phyloP scores from a whole-genome alignment of 2,329 filamentous ascomycete genomes.

The Ascomycota sp. region DNA sequence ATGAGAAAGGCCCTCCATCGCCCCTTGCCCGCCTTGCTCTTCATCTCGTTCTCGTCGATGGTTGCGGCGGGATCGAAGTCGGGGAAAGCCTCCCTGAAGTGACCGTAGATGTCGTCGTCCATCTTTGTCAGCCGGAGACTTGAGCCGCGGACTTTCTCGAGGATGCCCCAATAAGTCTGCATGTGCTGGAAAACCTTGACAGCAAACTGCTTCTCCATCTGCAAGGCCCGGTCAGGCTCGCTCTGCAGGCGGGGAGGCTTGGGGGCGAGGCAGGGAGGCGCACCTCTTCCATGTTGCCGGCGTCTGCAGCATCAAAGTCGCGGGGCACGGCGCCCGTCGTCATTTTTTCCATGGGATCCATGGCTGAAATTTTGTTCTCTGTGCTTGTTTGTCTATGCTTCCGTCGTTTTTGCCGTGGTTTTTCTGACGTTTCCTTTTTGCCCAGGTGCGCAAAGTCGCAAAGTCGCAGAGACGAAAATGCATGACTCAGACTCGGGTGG shows the following conservation, averaged over 20 bases:
- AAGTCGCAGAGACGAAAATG: too few species aligned
- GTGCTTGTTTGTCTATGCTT: too few species aligned
- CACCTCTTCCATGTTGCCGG: slow-evolving; percentile 34
- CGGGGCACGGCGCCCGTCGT: slow-evolving; percentile 21
- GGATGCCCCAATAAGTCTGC: slow-evolving; percentile 89
- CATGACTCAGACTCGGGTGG: too few species aligned
- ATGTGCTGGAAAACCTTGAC: slow-evolving; percentile 96
- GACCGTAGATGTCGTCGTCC: slow-evolving; percentile 84
- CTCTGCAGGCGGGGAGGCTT: slow-evolving; percentile 16
- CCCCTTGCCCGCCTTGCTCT: slow-evolving; percentile 90
- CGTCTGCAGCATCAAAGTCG: slow-evolving; percentile 37
- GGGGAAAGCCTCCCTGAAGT: slow-evolving; percentile 74
- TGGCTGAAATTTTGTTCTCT: slow-evolving; percentile 3
- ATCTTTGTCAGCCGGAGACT: slow-evolving; percentile 76
- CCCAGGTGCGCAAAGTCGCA: too few species aligned
- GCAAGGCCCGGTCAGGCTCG: too few species aligned
- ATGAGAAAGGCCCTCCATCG: slow-evolving; percentile 89
- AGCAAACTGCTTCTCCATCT: slow-evolving; percentile 98
- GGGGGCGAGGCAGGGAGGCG: slow-evolving; percentile 8
- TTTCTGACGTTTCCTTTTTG: too few species aligned
- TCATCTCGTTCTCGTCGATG: slow-evolving; percentile 87
- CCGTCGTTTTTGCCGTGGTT: background rate
- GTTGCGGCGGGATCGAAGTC: slow-evolving; percentile 71
- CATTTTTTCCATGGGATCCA: slow-evolving; percentile 21
- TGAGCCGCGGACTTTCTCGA: slow-evolving; percentile 81